Base-by-base conservation (phyloP, 257 asterid species). In the Sherardia arvensis region DNA sequence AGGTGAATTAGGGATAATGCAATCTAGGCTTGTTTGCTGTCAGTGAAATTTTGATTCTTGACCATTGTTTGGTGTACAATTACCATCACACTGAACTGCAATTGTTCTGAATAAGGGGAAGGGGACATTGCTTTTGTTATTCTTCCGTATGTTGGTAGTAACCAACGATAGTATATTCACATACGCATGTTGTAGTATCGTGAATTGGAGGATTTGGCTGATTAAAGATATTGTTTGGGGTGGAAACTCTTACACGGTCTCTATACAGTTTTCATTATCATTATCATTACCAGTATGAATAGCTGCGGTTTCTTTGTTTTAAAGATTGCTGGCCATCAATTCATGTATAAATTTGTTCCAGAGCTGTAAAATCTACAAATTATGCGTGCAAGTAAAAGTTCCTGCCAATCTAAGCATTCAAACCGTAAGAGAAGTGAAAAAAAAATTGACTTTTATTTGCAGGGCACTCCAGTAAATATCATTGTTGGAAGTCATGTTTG, bases 401-500 rank as follows among this genome's bases (percentile, higher is more conserved):
- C 53, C 43, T 21, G 51, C 30, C 32, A 18, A 30, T 32, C 47
- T 23, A 51, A 48, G 61, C 53, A 21, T 45, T 51, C 10, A 34
- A 18, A 26, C 34, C 66, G 68, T 70, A 45, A 53, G 29, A 56
- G 62, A 63, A 9, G 22, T 21, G 23, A 57, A 64, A 9, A 17
- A 22, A 32, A 58, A 15, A 1, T 15, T 75, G 59, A 68, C 69
- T 74, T 67, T 66, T 61, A 56, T 53, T 76, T 82, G 94, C 91
- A 92, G 97, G 87, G 93, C 40, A 79, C 96, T 75, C 94, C 86
- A 68, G 84, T 84, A 61, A 87, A 89, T 74, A 85, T 92, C 74
- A 77, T 80, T 43, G 91, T 78, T 54, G 99, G 97, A 67, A 87
- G 95, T 80, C 89, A 85, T 68, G 95, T 92, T 71, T 92, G 99